Percentiles rank a stretch among this genome's conserved stretches.
These are phyloP conservation scores for Hirsutella minnesotensis DNA, from an alignment of 2,329 filamentous ascomycete species.

Conservation along the genomic window DNA sequence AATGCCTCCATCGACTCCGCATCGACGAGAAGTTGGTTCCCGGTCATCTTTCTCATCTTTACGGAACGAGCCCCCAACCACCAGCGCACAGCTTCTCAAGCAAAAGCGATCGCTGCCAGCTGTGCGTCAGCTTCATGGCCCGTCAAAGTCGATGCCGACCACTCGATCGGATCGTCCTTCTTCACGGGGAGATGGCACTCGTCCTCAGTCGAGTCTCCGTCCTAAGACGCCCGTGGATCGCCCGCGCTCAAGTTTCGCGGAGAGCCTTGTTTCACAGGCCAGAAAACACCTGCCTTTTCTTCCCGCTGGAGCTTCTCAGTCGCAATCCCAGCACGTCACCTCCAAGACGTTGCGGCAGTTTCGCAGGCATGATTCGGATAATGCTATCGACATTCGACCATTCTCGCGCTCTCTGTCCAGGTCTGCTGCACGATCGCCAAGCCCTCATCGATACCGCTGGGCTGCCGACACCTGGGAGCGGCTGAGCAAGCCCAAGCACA, in stretches of 20 bases:
- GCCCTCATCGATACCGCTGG: constrained; percentile 36
- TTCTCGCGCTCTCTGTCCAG: constrained; percentile 46
- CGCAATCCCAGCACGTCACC: constrained; percentile 67
- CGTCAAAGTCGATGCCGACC: constrained; percentile 34
- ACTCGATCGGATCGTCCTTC: constrained; percentile 45
- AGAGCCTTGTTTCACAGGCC: constrained; percentile 37
- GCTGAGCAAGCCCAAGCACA: constrained; percentile 54
- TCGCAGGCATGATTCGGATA: constrained; percentile 74
- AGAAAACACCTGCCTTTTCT: constrained; percentile 63
- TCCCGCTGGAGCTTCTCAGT: constrained; percentile 60
- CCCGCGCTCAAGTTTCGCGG: constrained; percentile 30
- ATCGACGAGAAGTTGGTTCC: constrained; percentile 45
- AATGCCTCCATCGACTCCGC: constrained; percentile 45
- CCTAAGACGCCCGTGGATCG: constrained; percentile 65
- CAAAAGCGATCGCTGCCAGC: constrained; percentile 54
- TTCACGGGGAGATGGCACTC: constrained; percentile 41
- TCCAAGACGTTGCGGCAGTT: constrained; percentile 60
- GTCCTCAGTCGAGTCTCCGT: constrained; percentile 41
- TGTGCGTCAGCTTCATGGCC: constrained; percentile 39
- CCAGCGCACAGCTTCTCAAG: constrained; percentile 51
- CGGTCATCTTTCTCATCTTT: constrained; percentile 43
- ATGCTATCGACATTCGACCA: constrained; percentile 45
- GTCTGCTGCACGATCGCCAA: constrained; percentile 47
- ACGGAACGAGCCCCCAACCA: constrained; percentile 50
- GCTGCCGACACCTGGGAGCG: constrained; percentile 48